Conservation (phyloP, 169 alveolate genomes). For the Perkinsus olseni region DNA sequence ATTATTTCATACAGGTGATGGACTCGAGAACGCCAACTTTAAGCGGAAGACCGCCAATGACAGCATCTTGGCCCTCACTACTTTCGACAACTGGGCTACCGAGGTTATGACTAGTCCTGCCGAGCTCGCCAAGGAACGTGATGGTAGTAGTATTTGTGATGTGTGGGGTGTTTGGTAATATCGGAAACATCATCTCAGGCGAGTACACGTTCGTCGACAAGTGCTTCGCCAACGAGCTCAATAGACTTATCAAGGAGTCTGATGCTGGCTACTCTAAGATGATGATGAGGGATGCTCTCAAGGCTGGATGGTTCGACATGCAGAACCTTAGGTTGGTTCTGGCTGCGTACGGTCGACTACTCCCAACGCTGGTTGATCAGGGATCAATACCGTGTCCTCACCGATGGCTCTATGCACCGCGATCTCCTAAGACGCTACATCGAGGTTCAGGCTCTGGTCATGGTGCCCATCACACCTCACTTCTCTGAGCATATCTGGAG, state of each 20-base stretch:
- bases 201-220: constrained; percentile 42
- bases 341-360: constrained; percentile 22
- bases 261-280: constrained; percentile 57
- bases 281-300: constrained; percentile 71
- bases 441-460: constrained; percentile 61
- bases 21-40: constrained; percentile 34
- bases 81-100: constrained; percentile 60
- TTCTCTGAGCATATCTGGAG: constrained; percentile 81
- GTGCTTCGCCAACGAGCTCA: constrained; percentile 65
- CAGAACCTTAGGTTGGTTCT: constrained; percentile 36
- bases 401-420: constrained; percentile 28
- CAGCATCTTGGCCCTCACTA: constrained; percentile 63
- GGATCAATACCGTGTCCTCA: not conserved
- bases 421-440: constrained; percentile 23
- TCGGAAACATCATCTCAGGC: constrained; percentile 4
- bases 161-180: not conserved
- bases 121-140: not conserved
- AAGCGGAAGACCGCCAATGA: constrained; percentile 61
- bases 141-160: not conserved
- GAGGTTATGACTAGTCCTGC: constrained; percentile 33
- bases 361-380: not conserved
- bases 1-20: constrained; percentile 8
- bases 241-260: constrained; percentile 52
- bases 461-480: constrained; percentile 80
- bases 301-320: constrained; percentile 67